Conservation (phyloP, 2,329 filamentous ascomycete genomes). For the Ilyonectria mors-panacis region DNA sequence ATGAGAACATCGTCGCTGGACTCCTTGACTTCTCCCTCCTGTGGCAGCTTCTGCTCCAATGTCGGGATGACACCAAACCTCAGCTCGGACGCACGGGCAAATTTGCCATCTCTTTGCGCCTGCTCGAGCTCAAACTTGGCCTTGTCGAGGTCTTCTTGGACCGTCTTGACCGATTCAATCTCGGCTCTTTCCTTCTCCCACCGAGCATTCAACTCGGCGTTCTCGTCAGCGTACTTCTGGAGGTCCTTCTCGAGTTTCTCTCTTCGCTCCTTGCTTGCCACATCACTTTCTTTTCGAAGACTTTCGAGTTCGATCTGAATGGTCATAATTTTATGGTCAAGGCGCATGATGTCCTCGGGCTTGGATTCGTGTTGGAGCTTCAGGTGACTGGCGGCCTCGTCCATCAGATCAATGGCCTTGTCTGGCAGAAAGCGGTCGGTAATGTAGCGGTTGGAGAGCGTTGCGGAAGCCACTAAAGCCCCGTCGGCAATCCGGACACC, state of each 20-base stretch:
- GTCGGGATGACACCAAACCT: slow-evolving; percentile 89
- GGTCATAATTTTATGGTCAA: slow-evolving; percentile 96
- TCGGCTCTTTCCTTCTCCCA: slow-evolving; percentile 94
- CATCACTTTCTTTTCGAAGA: slow-evolving; percentile 91
- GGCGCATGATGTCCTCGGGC: slow-evolving; percentile 91
- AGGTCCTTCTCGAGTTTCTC: slow-evolving; percentile 87
- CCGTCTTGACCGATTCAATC: slow-evolving; percentile 88
- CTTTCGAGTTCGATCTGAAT: slow-evolving; percentile 98
- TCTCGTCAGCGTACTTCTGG: slow-evolving; percentile 83
- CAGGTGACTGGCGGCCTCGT: slow-evolving; percentile 92
- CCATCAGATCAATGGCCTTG: slow-evolving; percentile 97
- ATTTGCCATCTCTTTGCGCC: slow-evolving; percentile 90
- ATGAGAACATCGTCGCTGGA: slow-evolving; percentile 73
- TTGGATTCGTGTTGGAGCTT: slow-evolving; percentile 97
- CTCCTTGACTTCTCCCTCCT: slow-evolving; percentile 72
- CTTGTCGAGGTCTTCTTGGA: slow-evolving; percentile 89
- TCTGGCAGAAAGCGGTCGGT: slow-evolving; percentile 96
- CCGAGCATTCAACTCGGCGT: slow-evolving; percentile 79
- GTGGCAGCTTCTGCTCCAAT: slow-evolving; percentile 84
- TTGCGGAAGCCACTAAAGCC: slow-evolving; percentile 91
- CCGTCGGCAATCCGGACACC: slow-evolving; percentile 95
- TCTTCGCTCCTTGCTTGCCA: slow-evolving; percentile 88
- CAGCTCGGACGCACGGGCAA: slow-evolving; percentile 90
- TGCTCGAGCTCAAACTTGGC: slow-evolving; percentile 89
- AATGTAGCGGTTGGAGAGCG: slow-evolving; percentile 95